Base-by-base conservation (phyloP, 1,139 yeast genomes). In the Geotrichum carabidarum region DNA sequence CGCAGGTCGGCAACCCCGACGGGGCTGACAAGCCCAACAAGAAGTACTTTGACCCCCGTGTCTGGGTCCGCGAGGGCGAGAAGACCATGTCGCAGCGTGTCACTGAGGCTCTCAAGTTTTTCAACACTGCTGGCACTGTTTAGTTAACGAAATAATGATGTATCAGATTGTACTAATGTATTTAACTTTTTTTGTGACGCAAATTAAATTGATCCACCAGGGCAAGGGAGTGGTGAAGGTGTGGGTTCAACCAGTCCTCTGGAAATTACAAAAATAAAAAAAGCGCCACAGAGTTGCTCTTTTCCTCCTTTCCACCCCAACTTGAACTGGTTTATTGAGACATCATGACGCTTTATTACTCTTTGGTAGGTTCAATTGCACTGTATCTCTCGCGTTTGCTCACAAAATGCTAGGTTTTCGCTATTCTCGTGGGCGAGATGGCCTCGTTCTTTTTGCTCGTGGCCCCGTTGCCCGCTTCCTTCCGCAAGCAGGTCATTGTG, bases 11-110 rank as follows among this genome's bases (percentile, higher is more conserved):
- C 78, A 93, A 93, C 94, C 99, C 99, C 78, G 97, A 93, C 34
- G 99, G 98, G 75, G 94, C 79, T 55, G 98, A 93, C 79, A 88
- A 89, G 82, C 99, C 99, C 80, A 72, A 72, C 71, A 91, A 91
- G 90, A 91, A 90, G 80, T 90, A 78, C 89, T 93, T 89, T 74
- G 99, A 93, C 79, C 99, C 99, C 78, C 93, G 99, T 84, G 98
- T 91, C 76, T 93, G 99, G 99, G 97, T 93, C 66, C 90, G 98
- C 82, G 98, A 91, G 78, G 99, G 99, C 81, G 99, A 93, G 82
- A 89, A 90, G 91, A 89, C 98, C 74, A 91, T 93, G 98, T 68
- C 83, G 65, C 78, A 75, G 66, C 88, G 97, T 83, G 80, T 93
- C 71, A 65, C 84, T 61, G 85, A 83, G 74, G 95, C 95, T 70